A percentile compares a stretch with the other conserved stretches of the same genome.
Conservation (phyloP, 805 yeast genomes). For the Myxozyma lipomycoides region DNA sequence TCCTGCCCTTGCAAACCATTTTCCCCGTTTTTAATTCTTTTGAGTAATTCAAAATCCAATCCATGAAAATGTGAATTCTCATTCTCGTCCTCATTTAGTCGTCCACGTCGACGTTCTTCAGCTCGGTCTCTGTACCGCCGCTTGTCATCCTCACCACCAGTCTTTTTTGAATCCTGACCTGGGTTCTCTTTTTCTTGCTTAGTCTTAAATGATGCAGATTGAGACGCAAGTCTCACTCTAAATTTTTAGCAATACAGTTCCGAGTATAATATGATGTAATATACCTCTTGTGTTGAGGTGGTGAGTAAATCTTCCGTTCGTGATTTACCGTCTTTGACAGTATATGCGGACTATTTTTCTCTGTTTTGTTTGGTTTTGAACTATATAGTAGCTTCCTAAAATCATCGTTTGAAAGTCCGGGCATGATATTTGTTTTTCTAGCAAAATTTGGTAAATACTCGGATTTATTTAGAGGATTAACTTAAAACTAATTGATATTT, state of each 20-base stretch:
- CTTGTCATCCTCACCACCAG: neutral
- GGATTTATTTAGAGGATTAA: no score
- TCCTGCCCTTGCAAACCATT: slow-evolving; percentile 3
- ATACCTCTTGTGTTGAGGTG: neutral
- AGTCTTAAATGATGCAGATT: neutral
- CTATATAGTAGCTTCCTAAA: slow-evolving; percentile 12
- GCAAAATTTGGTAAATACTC: no score
- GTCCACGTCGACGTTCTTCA: slow-evolving; percentile 16
- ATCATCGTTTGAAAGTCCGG: slow-evolving; percentile 17
- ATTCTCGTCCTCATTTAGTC: slow-evolving; percentile 8
- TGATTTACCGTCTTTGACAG: neutral
- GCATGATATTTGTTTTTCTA: neutral
- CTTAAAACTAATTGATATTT: no score
- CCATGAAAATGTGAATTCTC: slow-evolving; percentile 1
- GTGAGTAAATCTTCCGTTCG: neutral
- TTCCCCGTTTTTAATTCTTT: slow-evolving; percentile 12
- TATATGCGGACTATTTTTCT: neutral
- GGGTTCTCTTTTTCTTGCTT: neutral
- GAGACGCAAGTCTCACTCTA: slow-evolving; percentile 5
- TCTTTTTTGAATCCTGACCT: no score
- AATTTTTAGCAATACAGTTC: no score
- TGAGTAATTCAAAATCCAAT: slow-evolving; percentile 21
- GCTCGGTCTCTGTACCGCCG: slow-evolving; percentile 22
- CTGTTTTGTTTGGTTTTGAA: no score
- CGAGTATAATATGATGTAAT: no score